Evolutionary conservation across 2,329 filamentous ascomycete genomes (phyloP).

Genomic region (Diaporthe helianthi): DNA sequence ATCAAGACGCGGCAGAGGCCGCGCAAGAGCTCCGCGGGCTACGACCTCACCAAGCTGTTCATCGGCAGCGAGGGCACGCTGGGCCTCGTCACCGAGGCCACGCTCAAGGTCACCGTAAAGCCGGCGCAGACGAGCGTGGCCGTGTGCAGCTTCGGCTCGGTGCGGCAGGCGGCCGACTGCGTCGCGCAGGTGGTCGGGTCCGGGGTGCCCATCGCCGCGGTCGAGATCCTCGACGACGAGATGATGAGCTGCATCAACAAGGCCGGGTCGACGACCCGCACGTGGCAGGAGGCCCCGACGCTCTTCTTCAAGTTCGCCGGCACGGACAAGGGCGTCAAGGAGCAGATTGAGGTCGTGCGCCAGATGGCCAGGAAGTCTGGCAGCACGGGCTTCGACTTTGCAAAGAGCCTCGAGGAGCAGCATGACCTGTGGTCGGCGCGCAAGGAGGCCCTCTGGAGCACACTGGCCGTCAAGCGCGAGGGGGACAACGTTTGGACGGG

Average conservation of each 20-base stretch:
- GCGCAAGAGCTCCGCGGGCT: conserved; percentile 84
- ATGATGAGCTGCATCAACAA: conserved; percentile 79
- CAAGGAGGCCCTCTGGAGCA: conserved; percentile 54
- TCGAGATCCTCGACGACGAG: conserved; percentile 90
- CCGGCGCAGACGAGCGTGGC: conserved; percentile 83
- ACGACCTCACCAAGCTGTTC: conserved; percentile 88
- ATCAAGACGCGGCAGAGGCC: conserved; percentile 70
- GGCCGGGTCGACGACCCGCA: conserved; percentile 69
- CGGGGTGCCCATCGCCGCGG: conserved; percentile 86
- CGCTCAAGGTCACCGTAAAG: conserved; percentile 82
- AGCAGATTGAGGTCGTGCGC: conserved; percentile 76
- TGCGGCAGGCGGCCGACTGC: conserved; percentile 79
- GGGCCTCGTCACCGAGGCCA: conserved; percentile 89
- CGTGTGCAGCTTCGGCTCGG: conserved; percentile 64
- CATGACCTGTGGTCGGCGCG: conserved; percentile 72
- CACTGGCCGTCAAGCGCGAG: conserved; percentile 60
- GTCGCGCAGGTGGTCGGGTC: conserved; percentile 80
- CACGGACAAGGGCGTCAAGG: conserved; percentile 74
- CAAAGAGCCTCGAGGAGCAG: conserved; percentile 72
- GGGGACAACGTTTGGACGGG: conserved; percentile 69
- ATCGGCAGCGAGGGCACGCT: conserved; percentile 92
- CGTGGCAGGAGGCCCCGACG: conserved; percentile 76
- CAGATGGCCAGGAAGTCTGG: conserved; percentile 66
- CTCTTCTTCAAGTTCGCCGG: conserved; percentile 87
- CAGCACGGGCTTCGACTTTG: conserved; percentile 79